phyloP scores from a whole-genome alignment of 2,329 filamentous ascomycete species.

The Fusarium sp. region DNA sequence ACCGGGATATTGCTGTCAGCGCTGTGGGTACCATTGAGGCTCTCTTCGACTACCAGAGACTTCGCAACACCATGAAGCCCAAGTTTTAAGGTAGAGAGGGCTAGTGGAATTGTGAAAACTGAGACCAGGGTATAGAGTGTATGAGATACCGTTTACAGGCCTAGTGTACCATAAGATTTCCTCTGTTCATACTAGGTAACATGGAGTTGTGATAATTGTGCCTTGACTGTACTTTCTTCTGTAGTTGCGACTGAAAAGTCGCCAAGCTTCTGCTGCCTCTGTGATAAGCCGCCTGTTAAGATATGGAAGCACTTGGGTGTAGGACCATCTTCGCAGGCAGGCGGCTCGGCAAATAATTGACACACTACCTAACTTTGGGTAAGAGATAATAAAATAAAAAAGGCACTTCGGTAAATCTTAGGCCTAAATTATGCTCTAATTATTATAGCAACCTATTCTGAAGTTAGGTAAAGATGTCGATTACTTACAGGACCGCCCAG shows the following conservation, averaged over 20 bases:
- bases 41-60: conserved; percentile 82
- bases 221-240: conserved; percentile 24
- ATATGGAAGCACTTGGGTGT: too few relatives aligned
- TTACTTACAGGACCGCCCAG: too few relatives aligned
- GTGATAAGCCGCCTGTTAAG: neutral
- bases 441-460: too few relatives aligned
- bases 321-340: too few relatives aligned
- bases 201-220: conserved; percentile 52
- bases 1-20: conserved; percentile 94
- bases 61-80: conserved; percentile 89
- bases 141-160: conserved; percentile 68
- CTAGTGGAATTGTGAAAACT: conserved; percentile 54
- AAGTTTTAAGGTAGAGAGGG: conserved; percentile 69
- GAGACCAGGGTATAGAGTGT: conserved; percentile 68
- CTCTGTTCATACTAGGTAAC: conserved; percentile 57
- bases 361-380: too few relatives aligned
- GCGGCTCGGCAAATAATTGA: too few relatives aligned
- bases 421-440: too few relatives aligned
- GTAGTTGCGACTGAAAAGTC: conserved; percentile 6
- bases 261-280: conserved; percentile 1
- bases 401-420: too few relatives aligned
- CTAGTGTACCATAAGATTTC: conserved; percentile 70
- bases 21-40: conserved; percentile 95
- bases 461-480: too few relatives aligned
- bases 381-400: too few relatives aligned